phyloP scores from a whole-genome alignment of 2,329 filamentous ascomycete genomes.

The Apiospora sp. region DNA sequence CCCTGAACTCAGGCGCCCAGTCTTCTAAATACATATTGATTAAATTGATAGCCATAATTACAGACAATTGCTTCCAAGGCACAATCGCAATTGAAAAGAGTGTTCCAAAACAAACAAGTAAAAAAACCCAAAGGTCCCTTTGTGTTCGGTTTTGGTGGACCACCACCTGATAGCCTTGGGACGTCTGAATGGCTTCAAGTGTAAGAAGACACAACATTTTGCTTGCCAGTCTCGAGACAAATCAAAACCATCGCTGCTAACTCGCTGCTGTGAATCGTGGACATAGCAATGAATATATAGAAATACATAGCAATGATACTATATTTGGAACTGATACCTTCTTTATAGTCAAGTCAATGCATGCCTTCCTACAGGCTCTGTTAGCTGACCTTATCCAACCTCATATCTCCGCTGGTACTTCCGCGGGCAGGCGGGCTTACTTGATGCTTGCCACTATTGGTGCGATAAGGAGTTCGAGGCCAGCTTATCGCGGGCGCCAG shows the following conservation, averaged over 20 bases:
- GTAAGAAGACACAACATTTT: background rate
- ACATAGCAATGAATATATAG: background rate
- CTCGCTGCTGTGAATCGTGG: background rate
- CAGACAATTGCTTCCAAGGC: too few relatives aligned
- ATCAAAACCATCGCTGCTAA: background rate
- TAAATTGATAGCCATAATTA: too few relatives aligned
- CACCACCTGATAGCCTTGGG: too few relatives aligned
- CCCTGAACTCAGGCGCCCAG: background rate
- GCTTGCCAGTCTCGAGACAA: background rate
- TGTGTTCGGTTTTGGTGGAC: background rate
- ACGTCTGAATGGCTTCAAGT: background rate
- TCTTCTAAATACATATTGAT: background rate
- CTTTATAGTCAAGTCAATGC: background rate
- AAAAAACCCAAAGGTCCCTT: background rate
- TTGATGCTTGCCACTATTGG: background rate
- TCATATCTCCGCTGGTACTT: background rate
- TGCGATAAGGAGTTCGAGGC: background rate
- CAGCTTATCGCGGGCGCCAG: background rate
- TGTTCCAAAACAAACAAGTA: background rate
- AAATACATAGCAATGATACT: background rate
- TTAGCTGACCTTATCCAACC: background rate
- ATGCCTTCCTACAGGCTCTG: background rate
- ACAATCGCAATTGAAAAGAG: background rate
- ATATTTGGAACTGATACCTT: background rate
- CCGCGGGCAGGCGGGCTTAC: slow-evolving; percentile 15